Evolutionary conservation across 2,329 filamentous ascomycete genomes (phyloP).

Genomic region (Blumeria hordei): DNA sequence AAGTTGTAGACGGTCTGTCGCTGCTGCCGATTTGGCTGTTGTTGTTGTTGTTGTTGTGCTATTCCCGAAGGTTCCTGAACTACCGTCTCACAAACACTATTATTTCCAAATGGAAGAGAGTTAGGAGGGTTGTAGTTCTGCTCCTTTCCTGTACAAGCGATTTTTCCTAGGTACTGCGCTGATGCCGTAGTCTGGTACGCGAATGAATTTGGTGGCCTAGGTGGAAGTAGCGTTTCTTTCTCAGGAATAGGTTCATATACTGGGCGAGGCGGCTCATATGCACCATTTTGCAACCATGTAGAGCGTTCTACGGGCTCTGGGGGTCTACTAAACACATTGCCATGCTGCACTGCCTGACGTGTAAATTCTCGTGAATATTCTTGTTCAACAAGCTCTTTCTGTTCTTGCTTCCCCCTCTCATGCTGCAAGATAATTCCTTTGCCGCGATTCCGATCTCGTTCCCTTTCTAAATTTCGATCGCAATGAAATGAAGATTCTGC

Average conservation of each 20-base stretch:
- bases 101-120: conserved; percentile 15
- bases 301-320: conserved; percentile 11
- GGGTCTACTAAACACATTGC: conserved; percentile 9
- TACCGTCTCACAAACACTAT: conserved; percentile 9
- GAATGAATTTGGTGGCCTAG: conserved; percentile 7
- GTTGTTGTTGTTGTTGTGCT: conserved; percentile 15
- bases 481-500: neutral
- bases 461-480: conserved; percentile 1
- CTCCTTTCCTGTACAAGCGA: conserved; percentile 11
- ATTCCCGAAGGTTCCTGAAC: conserved; percentile 8
- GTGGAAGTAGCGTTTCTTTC: conserved; percentile 4
- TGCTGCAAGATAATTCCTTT: conserved; percentile 1
- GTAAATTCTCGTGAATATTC: conserved; percentile 3
- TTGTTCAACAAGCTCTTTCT: conserved; percentile 16
- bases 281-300: conserved; percentile 10
- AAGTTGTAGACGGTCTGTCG: conserved; percentile 16
- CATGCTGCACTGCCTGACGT: conserved; percentile 11
- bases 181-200: conserved; percentile 10
- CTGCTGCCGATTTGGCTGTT: conserved; percentile 16
- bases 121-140: conserved; percentile 16
- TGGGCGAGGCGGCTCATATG: conserved; percentile 9
- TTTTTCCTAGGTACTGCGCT: conserved; percentile 9
- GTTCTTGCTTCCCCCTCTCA: conserved; percentile 17
- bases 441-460: conserved; percentile 16
- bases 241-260: conserved; percentile 5